phyloP scores from a whole-genome alignment of 2,329 filamentous ascomycete genomes.

The Exophiala aquamarina region DNA sequence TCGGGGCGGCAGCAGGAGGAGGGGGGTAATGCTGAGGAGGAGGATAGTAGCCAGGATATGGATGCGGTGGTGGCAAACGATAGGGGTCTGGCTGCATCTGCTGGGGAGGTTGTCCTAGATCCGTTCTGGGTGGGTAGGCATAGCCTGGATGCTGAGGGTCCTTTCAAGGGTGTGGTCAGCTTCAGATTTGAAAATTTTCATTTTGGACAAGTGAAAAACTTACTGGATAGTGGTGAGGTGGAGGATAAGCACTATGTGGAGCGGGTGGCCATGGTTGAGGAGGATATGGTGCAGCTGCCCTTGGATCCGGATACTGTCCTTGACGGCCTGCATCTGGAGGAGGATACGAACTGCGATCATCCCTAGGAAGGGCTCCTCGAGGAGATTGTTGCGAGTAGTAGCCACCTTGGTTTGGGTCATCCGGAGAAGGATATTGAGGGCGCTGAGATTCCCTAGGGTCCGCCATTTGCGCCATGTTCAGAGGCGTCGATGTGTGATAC shows the following conservation, averaged over 20 bases:
- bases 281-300: conserved; percentile 35
- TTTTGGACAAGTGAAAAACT: conserved; percentile 25
- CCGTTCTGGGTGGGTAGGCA: conserved; percentile 37
- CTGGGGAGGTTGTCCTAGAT: conserved; percentile 40
- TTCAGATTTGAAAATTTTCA: conserved; percentile 9
- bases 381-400: conserved; percentile 27
- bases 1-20: conserved; percentile 44
- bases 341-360: conserved; percentile 26
- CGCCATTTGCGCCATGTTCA: conserved; percentile 29
- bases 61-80: conserved; percentile 43
- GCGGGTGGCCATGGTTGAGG: conserved; percentile 34
- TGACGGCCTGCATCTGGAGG: conserved; percentile 42
- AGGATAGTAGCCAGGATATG: conserved; percentile 36
- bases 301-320: conserved; percentile 46
- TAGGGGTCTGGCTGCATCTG: conserved; percentile 39
- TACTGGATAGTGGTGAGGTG: conserved; percentile 39
- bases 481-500: conserved; percentile 17
- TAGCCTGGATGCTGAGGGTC: conserved; percentile 30
- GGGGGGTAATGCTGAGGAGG: conserved; percentile 40
- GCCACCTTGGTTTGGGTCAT: conserved; percentile 21
- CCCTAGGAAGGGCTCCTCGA: conserved; percentile 18
- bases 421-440: conserved; percentile 26
- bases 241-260: conserved; percentile 27
- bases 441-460: conserved; percentile 23
- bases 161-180: too few species aligned